phyloP scores from a whole-genome alignment of 2,329 filamentous ascomycete species.

The Penicillium sp. region DNA sequence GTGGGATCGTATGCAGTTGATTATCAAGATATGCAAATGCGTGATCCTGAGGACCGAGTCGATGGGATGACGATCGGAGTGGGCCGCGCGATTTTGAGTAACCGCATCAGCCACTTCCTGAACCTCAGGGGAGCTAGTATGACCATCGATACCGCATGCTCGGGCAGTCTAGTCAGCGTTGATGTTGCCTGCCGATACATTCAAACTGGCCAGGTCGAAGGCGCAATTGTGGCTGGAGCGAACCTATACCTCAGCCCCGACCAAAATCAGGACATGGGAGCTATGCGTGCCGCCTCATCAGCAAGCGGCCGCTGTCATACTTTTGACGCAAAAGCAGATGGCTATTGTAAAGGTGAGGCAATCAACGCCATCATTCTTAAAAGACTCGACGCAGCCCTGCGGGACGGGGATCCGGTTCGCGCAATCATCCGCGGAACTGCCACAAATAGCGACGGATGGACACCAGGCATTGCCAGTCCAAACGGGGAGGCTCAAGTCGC shows the following conservation, averaged over 20 bases:
- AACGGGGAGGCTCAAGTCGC: background rate
- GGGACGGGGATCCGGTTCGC: conserved; percentile 41
- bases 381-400: conserved; percentile 45
- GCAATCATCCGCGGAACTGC: conserved; percentile 34
- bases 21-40: background rate
- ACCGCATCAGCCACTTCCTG: background rate
- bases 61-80: background rate
- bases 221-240: conserved; percentile 8
- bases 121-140: conserved; percentile 13
- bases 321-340: conserved; percentile 50
- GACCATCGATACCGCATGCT: conserved; percentile 40
- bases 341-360: conserved; percentile 54
- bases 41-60: background rate
- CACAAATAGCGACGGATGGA: conserved; percentile 31
- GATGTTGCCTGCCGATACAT: conserved; percentile 29
- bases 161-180: conserved; percentile 32
- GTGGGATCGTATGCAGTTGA: conserved; percentile 3
- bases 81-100: background rate
- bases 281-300: background rate
- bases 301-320: conserved; percentile 39
- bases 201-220: background rate
- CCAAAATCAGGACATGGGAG: conserved; percentile 25
- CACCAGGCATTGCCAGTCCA: conserved; percentile 16
- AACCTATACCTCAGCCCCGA: conserved; percentile 31
- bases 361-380: conserved; percentile 51